Evolutionary conservation across 163 green algal genomes (phyloP), one percentile per base, ranked within the genome.

Genomic region (Chlorella variabilis): DNA sequence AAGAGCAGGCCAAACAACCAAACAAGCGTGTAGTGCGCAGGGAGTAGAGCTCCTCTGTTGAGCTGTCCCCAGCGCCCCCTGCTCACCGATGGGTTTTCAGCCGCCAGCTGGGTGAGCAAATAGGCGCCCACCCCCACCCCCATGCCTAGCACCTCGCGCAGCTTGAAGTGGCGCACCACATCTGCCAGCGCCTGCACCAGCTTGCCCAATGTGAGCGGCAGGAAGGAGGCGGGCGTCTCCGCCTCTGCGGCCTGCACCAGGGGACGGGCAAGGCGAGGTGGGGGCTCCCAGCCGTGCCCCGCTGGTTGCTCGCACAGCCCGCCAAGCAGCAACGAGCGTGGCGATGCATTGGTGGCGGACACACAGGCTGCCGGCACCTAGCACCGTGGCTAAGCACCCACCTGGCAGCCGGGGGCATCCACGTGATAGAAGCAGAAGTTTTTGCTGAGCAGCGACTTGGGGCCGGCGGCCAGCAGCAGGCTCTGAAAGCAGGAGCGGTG

Each of bases 341-440:
- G n/a, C n/a, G n/a, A n/a, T n/a, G n/a, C n/a, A n/a, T n/a, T n/a
- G n/a, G 34, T 51, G 66, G 7, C 18, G 29, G 11, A 48, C 34
- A 62, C 27, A 75, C 29, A 45, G 71, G 51, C 49, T 34, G 39
- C n/a, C 27, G 36, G 13, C 23, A 27, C n/a, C n/a, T n/a, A n/a
- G n/a, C n/a, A n/a, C n/a, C n/a, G n/a, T n/a, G n/a, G n/a, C n/a
- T n/a, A n/a, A n/a, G n/a, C n/a, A n/a, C 85, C 29, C 38, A 81
- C 86, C 59, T 90, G 71, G 54, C 78, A 87, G 33, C 86, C 86
- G 62, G 86, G 86, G 1, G 69, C 79, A 65, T 91, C 84, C 34
- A 91, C 65, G 59, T 89, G 86, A 58, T 87, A 88, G 39, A 89
- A 70, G 70, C 81, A 89, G 62, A 84, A 86, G 79, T 89, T 89